Evolutionary conservation across 75 land plant genomes (phyloP), one percentile per base, ranked within the genome.

Genomic region (Chamaecyparis obtusa): DNA sequence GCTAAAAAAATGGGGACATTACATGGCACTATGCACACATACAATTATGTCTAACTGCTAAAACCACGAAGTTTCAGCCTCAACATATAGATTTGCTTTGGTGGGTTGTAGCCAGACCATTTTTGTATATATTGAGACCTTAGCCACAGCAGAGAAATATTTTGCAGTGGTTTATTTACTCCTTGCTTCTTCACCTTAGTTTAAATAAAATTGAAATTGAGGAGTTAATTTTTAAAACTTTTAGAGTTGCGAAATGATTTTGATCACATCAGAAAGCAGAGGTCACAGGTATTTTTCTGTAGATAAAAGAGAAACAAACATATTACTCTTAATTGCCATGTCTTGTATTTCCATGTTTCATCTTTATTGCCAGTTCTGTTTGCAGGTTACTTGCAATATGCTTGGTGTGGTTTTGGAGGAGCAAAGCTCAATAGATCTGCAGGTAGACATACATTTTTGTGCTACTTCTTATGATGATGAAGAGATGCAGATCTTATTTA

Each of bases 381-480:
- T 85, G 44, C 72, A 97, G 99, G 93, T 98, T 55, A 97, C 99
- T 32, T 95, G 99, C 86, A 95, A 89, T 77, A 90, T 97, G 67
- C 88, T 97, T 77, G 99, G 99, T 57, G 96, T 98, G 75, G 89
- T 98, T 43, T 93, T 98, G 69, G 94, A 95, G 87, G 99, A 98
- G 90, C 89, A 67, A 41, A 91, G 87, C 37, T 91, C 99, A 48
- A 95, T 93, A 85, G 99, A 98, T 86, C 94, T 98, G n/a, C 96
- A 95, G 97, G 97, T 95, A 76, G 3, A 21, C 17, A 74, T 30
- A 51, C 85, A 57, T 56, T 84, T 56, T 17, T 17, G 69, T 21
- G 76, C 19, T 37, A 71, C 21, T 39, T 56, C 60, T 60, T 81
- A 30, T 56, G 32, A 21, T 78, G 24, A 57, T 57, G 27, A 57